Conservation (phyloP, 1,139 yeast species). For the Zygoascus meyerae region DNA sequence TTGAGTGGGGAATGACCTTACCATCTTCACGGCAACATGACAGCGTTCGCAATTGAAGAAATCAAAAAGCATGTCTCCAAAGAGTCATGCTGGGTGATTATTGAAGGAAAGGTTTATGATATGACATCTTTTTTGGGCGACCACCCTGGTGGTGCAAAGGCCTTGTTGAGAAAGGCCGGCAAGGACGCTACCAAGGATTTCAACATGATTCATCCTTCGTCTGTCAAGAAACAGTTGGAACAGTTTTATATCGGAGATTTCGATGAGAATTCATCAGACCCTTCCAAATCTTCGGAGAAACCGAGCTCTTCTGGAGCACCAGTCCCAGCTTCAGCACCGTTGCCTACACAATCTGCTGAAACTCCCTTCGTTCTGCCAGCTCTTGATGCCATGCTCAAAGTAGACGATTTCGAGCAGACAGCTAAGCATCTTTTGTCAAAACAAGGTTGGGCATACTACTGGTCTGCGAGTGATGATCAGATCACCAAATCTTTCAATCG, state of each 20-base stretch:
- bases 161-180: conserved; percentile 51
- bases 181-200: conserved; percentile 56
- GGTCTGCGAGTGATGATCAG: conserved; percentile 51
- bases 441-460: conserved; percentile 53
- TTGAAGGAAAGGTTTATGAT: conserved; percentile 49
- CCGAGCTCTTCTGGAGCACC: not conserved
- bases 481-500: conserved; percentile 46
- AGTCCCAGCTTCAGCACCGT: not conserved
- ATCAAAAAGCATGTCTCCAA: conserved; percentile 5
- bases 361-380: conserved; percentile 34
- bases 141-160: conserved; percentile 52
- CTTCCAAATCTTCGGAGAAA: not conserved
- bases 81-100: conserved; percentile 46
- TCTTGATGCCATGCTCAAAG: conserved; percentile 43
- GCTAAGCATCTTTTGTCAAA: conserved; percentile 45
- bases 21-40: not conserved
- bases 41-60: conserved; percentile 1
- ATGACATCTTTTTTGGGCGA: conserved; percentile 44
- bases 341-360: not conserved
- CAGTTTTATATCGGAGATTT: conserved; percentile 13
- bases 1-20: not conserved
- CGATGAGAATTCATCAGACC: conserved; percentile 1
- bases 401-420: conserved; percentile 48
- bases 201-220: conserved; percentile 49
- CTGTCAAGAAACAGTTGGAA: conserved; percentile 9